Conservation (phyloP, 2,329 filamentous ascomycete genomes). For the Cladophialophora immunda region DNA sequence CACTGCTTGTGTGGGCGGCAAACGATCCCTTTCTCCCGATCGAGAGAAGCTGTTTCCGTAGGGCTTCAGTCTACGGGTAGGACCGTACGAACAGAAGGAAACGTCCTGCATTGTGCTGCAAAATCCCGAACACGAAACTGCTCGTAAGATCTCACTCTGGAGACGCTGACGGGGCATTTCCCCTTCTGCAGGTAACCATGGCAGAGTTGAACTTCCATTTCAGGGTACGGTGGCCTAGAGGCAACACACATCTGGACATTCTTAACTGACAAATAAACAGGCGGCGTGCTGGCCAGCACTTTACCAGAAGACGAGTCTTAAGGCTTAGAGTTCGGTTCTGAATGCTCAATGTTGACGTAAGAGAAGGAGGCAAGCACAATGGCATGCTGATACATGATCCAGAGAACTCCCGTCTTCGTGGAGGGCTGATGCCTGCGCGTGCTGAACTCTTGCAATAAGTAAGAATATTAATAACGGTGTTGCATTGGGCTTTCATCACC, state of each 20-base stretch:
- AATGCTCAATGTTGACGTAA: background rate
- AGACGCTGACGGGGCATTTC: conserved; percentile 19
- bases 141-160: conserved; percentile 19
- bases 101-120: background rate
- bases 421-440: background rate
- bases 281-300: background rate
- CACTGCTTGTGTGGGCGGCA: conserved; percentile 1
- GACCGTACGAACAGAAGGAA: conserved; percentile 6
- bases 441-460: background rate
- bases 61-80: conserved; percentile 16
- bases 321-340: background rate
- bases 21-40: background rate
- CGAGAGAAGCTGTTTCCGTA: background rate
- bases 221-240: background rate
- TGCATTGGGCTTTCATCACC: conserved; percentile 17
- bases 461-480: conserved; percentile 18
- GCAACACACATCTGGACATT: background rate
- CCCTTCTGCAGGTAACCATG: conserved; percentile 9
- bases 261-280: background rate
- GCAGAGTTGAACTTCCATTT: background rate
- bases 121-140: background rate
- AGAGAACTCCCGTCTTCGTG: background rate
- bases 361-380: background rate
- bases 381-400: background rate
- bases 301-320: background rate